phyloP scores from a whole-genome alignment of 2,329 filamentous ascomycete species.

The Leptographium lundbergii region DNA sequence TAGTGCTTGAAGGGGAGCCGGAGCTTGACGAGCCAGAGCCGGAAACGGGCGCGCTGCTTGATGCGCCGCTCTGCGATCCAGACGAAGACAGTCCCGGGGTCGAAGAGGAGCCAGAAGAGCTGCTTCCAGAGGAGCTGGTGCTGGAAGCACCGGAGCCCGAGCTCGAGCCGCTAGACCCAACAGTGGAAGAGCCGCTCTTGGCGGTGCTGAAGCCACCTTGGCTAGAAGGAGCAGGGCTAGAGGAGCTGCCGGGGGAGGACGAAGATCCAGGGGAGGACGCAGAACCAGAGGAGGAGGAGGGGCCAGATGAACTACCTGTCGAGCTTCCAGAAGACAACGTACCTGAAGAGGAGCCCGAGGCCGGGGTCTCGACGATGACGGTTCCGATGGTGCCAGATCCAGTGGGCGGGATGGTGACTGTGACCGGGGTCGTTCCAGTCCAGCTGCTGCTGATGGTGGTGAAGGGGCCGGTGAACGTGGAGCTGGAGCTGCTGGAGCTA shows the following conservation, averaged over 20 bases:
- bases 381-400: conserved; percentile 1
- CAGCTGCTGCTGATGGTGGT: conserved; percentile 3
- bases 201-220: background rate
- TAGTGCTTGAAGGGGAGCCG: background rate
- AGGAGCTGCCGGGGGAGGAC: background rate
- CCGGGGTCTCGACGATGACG: background rate
- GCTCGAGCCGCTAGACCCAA: background rate
- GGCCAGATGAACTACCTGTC: background rate
- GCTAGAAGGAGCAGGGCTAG: background rate
- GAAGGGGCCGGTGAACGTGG: conserved; percentile 9
- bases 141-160: background rate
- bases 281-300: background rate
- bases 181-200: background rate
- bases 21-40: background rate
- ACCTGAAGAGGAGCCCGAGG: background rate
- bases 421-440: background rate
- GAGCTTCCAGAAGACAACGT: background rate
- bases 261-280: background rate
- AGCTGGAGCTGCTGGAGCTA: too few relatives aligned
- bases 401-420: background rate
- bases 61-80: background rate
- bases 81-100: background rate
- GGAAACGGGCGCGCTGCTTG: background rate
- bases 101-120: background rate
- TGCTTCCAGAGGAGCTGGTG: background rate